Percentiles rank a stretch among this genome's conserved stretches.
phyloP scores from a whole-genome alignment of 1,284 basidiomycete genomes.

The Puccinia horiana region DNA sequence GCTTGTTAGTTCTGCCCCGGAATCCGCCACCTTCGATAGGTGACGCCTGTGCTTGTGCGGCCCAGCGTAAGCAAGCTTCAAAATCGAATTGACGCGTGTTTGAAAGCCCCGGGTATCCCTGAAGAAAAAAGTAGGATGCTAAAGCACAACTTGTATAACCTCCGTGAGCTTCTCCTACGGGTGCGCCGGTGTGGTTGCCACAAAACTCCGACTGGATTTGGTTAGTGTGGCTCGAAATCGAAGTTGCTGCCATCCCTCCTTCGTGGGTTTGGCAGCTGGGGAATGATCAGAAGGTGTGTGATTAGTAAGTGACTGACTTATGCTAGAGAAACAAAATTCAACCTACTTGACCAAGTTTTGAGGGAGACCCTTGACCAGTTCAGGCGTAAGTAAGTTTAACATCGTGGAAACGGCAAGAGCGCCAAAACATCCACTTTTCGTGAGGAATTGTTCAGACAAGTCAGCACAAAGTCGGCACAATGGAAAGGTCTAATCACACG shows the following conservation, averaged over 20 bases:
- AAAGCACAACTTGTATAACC: conserved; percentile 94
- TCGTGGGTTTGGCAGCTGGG: conserved; percentile 88
- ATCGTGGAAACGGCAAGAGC: conserved; percentile 71
- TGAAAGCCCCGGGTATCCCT: conserved; percentile 1
- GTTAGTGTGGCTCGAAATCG: conserved; percentile 66
- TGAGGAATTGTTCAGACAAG: conserved; percentile 26
- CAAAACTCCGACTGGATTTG: conserved; percentile 56
- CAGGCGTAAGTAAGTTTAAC: conserved; percentile 81
- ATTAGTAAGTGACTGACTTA: conserved; percentile 63
- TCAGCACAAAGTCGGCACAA: not conserved
- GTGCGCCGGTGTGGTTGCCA: conserved; percentile 55
- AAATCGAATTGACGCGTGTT: conserved; percentile 26
- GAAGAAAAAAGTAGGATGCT: conserved; percentile 72
- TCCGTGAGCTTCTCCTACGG: conserved; percentile 91
- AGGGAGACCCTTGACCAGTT: conserved; percentile 66
- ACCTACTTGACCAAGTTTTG: conserved; percentile 21
- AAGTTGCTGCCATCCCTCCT: conserved; percentile 70
- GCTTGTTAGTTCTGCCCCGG: conserved; percentile 89
- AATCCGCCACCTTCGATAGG: conserved; percentile 87
- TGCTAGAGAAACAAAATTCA: conserved; percentile 57
- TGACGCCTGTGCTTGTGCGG: conserved; percentile 69
- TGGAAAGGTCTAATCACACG: not conserved
- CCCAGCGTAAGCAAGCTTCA: conserved; percentile 13
- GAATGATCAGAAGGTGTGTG: not conserved
- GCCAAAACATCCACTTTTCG: conserved; percentile 71